Base-by-base conservation (phyloP, 1,284 basidiomycete genomes). In the Pseudozyma tsukubaensis region DNA sequence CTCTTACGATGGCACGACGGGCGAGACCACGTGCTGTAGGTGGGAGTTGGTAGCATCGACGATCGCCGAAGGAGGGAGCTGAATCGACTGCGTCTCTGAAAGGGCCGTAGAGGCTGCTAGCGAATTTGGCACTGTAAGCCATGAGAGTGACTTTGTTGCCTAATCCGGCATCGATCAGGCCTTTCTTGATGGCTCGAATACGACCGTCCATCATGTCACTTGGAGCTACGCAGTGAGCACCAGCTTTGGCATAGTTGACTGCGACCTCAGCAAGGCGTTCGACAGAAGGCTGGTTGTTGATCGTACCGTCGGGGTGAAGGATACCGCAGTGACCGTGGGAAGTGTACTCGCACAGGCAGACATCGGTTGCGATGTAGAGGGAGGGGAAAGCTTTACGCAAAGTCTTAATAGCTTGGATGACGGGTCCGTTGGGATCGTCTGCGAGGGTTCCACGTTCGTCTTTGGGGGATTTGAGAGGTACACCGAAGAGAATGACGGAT, bases 151-250 rank as follows among this genome's bases (percentile, higher is more conserved):
- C 72, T 52, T 73, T 76, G 54, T 74, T 93, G 92, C 80, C 90
- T 89, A 87, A 96, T 13, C 94, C 93, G 42, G 88, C 89, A 67
- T 93, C 90, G 63, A 97, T 92, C 60, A 99, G 87, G 1, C 88
- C 89, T 42, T 89, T 87, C 86, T 98, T 99, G 86, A 99, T 99
- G 10, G 91, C 90, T 62, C 89, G 90, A 66, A 99, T 91, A 24
- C 96, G 88, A 0, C 95, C 96, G 84, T 99, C 97, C 95, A 99
- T 99, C 97, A 99, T 99, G 85, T 99, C 97, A 83, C 94, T 97
- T 2, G 97, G 97, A 1, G 97, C 97, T 63, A 99, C 96, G 81
- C 94, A 96, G 85, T 99, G 94, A 0, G 94, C 97, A 12, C 97
- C 97, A 0, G 96, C 97, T 69, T 89, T 88, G 2, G 96, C 96